Base-by-base conservation (phyloP, 208 protist genomes). In the Lotmaria passim region DNA sequence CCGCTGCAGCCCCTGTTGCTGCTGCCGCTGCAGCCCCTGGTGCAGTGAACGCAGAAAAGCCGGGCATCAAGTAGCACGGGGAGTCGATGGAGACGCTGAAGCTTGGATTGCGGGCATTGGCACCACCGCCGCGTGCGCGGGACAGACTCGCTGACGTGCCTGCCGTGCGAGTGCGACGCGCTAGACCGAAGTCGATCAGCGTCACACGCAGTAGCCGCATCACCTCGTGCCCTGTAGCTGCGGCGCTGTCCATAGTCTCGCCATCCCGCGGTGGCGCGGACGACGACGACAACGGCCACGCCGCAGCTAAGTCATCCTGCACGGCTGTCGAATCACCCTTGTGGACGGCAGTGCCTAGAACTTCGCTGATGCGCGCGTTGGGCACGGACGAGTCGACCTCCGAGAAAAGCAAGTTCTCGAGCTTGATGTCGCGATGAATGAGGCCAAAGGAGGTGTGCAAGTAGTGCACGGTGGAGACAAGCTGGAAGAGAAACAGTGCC, bases 351-450 rank as follows among this genome's bases (percentile, higher is more conserved):
- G 34, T 21, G 17, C 75, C 84, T 36, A 93, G 76, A 23, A 86
- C 70, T 61, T 89, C 46, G 34, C 46, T 46, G 46, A 93, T 83
- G 41, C 70, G 65, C 15, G 71, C 47, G 26, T 63, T 50, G 6
- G 83, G 61, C 24, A 80, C 72, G 0, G 21, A 0, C 15, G 48
- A 36, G 55, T 88, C 80, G 0, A 78, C 56, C 41, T 73, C 69
- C 2, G 86, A 93, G 36, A 93, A 66, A 30, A 95, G 70, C 4
- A 95, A 23, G 52, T 95, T 95, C 51, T 95, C 86, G 48, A 93
- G 61, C 63, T 95, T 95, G 59, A 95, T 95, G 71, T 95, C 89
- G 23, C 89, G 84, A 59, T 95, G 89, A 21, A 95, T 76, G 28
- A 95, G 61, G 6, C 86, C 86, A 33, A 91, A 81, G 31, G 56